Evolutionary conservation across 257 asterid species (phyloP).

Genomic region (Ophiorrhiza pumila): DNA sequence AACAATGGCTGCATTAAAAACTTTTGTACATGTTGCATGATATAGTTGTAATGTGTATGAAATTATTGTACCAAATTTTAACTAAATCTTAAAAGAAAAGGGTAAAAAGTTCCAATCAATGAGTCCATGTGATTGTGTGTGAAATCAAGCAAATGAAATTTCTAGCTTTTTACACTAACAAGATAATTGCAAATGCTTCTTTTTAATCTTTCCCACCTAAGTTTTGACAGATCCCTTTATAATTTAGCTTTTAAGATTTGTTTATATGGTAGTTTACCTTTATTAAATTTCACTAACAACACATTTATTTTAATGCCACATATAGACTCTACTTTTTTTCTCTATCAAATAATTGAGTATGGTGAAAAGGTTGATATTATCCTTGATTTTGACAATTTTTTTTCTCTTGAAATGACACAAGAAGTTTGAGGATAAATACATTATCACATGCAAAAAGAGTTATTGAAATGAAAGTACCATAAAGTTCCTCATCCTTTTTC

Average conservation of each 20-base stretch:
- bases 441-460: not conserved
- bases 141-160: not conserved
- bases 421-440: not conserved
- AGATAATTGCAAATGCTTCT: not conserved
- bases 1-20: slow-evolving; percentile 9
- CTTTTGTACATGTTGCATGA: not conserved
- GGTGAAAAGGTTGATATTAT: not conserved
- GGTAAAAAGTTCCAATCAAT: slow-evolving; percentile 3
- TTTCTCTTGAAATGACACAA: not conserved
- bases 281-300: not conserved
- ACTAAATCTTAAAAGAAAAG: not conserved
- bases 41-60: not conserved
- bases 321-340: not conserved
- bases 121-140: slow-evolving; percentile 11
- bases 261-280: not conserved
- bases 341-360: not conserved
- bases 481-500: not conserved
- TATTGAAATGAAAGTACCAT: not conserved
- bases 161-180: not conserved
- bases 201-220: not conserved
- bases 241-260: not conserved
- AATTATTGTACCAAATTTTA: slow-evolving; percentile 1
- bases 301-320: not conserved
- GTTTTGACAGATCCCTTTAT: not conserved
- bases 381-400: not conserved